A percentile compares a stretch with the other conserved stretches of the same genome.
Evolutionary conservation across 2,329 filamentous ascomycete species (phyloP).

Genomic region (Fusarium miscanthi): DNA sequence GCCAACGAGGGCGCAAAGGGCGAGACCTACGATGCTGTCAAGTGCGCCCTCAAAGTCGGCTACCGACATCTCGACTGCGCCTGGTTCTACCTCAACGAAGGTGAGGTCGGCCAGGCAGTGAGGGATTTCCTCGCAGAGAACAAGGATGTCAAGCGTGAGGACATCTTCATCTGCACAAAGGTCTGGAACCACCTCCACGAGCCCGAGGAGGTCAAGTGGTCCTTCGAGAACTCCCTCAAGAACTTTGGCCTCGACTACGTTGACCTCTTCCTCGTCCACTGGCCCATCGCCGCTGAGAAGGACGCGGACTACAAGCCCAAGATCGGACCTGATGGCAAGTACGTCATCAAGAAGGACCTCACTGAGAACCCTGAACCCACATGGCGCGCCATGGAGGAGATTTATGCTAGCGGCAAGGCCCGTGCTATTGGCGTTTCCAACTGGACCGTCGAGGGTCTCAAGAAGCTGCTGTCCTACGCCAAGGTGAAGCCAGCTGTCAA

Average conservation of each 20-base stretch:
- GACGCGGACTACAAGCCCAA: conserved; percentile 56
- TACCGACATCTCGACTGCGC: conserved; percentile 63
- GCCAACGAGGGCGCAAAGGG: conserved; percentile 66
- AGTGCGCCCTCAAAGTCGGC: conserved; percentile 56
- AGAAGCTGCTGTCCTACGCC: conserved; percentile 48
- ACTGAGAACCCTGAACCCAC: conserved; percentile 54
- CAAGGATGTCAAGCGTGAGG: conserved; percentile 47
- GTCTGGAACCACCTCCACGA: conserved; percentile 69
- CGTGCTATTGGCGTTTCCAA: conserved; percentile 64
- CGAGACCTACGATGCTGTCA: conserved; percentile 49
- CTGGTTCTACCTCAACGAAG: conserved; percentile 58
- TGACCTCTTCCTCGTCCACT: conserved; percentile 64
- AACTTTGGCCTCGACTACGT: conserved; percentile 64
- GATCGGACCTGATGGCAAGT: conserved; percentile 59
- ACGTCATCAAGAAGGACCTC: conserved; percentile 60
- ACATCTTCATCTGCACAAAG: conserved; percentile 67
- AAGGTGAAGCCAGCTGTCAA: conserved; percentile 62
- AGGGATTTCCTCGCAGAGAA: conserved; percentile 47
- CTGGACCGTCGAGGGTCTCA: conserved; percentile 58
- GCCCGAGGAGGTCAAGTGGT: conserved; percentile 60
- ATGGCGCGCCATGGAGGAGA: conserved; percentile 66
- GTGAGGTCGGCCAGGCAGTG: conserved; percentile 57
- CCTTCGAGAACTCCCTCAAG: conserved; percentile 59
- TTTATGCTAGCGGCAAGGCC: conserved; percentile 55
- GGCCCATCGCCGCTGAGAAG: conserved; percentile 59